Evolutionary conservation across 495 filamentous ascomycete genomes (phyloP).

Genomic region (Rostrohypoxylon terebratum): DNA sequence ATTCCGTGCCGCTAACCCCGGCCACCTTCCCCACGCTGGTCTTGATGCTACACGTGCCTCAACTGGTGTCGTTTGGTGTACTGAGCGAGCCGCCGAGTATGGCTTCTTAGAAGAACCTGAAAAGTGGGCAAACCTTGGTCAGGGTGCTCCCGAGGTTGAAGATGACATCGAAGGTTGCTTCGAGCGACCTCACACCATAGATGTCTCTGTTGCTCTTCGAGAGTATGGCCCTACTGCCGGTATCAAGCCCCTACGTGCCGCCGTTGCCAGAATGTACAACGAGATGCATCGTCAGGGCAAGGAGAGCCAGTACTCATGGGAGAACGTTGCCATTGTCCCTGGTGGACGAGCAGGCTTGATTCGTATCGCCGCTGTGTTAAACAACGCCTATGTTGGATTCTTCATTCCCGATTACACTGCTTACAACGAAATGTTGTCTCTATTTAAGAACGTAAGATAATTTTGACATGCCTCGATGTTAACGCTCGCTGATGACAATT

Average conservation of each 20-base stretch:
- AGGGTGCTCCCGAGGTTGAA: slow-evolving; percentile 94
- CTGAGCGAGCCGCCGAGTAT: slow-evolving; percentile 81
- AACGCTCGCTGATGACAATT: slow-evolving; percentile 17
- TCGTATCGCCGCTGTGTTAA: slow-evolving; percentile 91
- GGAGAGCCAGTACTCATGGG: slow-evolving; percentile 93
- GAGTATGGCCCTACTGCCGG: slow-evolving; percentile 96
- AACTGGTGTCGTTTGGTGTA: slow-evolving; percentile 89
- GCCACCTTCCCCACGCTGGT: slow-evolving; percentile 88
- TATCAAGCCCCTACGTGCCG: slow-evolving; percentile 88
- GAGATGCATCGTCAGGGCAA: slow-evolving; percentile 89
- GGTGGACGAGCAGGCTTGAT: slow-evolving; percentile 94
- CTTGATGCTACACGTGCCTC: slow-evolving; percentile 85
- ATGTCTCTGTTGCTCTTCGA: slow-evolving; percentile 78
- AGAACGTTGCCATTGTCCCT: slow-evolving; percentile 98
- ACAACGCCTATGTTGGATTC: slow-evolving; percentile 90
- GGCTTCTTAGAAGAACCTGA: slow-evolving; percentile 85
- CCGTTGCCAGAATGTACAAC: slow-evolving; percentile 94
- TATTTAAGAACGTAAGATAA: slow-evolving; percentile 82
- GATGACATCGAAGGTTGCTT: slow-evolving; percentile 93
- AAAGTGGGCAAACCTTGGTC: slow-evolving; percentile 91
- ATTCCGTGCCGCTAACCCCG: slow-evolving; percentile 87
- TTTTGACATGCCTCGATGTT: neutral
- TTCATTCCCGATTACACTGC: slow-evolving; percentile 83
- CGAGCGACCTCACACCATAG: slow-evolving; percentile 81
- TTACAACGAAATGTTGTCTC: slow-evolving; percentile 95